phyloP scores from a whole-genome alignment of 495 filamentous ascomycete species.

The Aspergillus campestris region DNA sequence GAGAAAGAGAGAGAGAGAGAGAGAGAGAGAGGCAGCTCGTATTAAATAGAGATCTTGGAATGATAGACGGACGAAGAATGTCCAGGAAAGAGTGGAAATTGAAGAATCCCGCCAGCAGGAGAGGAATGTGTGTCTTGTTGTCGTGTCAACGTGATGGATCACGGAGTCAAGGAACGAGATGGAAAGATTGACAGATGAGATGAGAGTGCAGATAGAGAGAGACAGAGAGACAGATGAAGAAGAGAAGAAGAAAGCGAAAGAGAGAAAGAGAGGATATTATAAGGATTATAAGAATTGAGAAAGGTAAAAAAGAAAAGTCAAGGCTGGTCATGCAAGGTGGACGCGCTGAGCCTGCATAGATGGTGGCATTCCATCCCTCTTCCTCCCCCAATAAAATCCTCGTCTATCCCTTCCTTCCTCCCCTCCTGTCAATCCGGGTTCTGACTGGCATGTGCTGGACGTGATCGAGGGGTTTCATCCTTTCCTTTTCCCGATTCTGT shows the following conservation, averaged over 20 bases:
- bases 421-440: too few species aligned
- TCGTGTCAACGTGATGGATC: constrained; percentile 39
- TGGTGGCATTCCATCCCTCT: constrained; percentile 1
- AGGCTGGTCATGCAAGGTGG: constrained; percentile 9
- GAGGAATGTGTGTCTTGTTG: constrained; percentile 24
- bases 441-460: too few species aligned
- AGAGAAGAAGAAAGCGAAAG: constrained; percentile 8
- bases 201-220: constrained; percentile 19
- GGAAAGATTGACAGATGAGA: constrained; percentile 12
- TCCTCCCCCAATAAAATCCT: too few species aligned
- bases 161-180: constrained; percentile 19
- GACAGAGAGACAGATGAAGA: constrained; percentile 8
- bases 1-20: constrained; percentile 5
- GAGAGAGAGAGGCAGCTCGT: constrained; percentile 2
- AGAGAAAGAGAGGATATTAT: constrained; percentile 5
- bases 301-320: constrained; percentile 3
- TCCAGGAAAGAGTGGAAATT: constrained; percentile 6
- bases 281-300: constrained; percentile 3
- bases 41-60: constrained; percentile 5
- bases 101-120: constrained; percentile 38
- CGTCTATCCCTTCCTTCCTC: constrained; percentile 3
- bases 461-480: too few species aligned
- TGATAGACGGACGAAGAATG: constrained; percentile 5
- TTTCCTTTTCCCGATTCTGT: too few species aligned
- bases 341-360: constrained; percentile 14